Conservation (phyloP, 2,329 filamentous ascomycete species). For the Curvularia hawaiiensis region DNA sequence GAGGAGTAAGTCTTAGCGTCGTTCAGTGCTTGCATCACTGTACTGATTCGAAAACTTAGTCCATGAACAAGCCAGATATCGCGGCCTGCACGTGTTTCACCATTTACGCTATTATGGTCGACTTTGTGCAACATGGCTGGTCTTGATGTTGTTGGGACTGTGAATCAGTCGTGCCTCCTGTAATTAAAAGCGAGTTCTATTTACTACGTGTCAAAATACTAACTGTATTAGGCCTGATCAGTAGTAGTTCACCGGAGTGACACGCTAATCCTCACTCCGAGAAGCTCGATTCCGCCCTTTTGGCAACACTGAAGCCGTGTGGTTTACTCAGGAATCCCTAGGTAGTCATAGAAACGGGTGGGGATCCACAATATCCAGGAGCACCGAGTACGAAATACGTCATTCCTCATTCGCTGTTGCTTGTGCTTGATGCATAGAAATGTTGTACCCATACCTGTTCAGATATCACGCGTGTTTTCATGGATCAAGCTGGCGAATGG, state of each 20-base stretch:
- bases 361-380: background rate
- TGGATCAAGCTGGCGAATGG: background rate
- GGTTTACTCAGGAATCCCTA: background rate
- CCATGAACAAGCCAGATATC: background rate
- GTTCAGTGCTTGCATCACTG: background rate
- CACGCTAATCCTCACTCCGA: background rate
- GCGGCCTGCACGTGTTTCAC: too few relatives aligned
- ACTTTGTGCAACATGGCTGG: background rate
- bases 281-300: background rate
- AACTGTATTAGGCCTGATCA: background rate
- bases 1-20: background rate
- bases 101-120: background rate
- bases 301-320: background rate
- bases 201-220: background rate
- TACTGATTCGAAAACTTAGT: background rate
- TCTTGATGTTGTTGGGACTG: background rate
- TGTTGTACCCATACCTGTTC: background rate
- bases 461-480: background rate
- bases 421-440: slow-evolving; percentile 1
- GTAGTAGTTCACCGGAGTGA: background rate
- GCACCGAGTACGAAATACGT: background rate
- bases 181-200: background rate
- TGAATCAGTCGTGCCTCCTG: background rate
- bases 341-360: background rate
- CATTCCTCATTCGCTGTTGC: background rate